A percentile compares a stretch with the other conserved stretches of the same genome.
Conservation (phyloP, 202 grass and related monocot species). For the Digitaria exilis region DNA sequence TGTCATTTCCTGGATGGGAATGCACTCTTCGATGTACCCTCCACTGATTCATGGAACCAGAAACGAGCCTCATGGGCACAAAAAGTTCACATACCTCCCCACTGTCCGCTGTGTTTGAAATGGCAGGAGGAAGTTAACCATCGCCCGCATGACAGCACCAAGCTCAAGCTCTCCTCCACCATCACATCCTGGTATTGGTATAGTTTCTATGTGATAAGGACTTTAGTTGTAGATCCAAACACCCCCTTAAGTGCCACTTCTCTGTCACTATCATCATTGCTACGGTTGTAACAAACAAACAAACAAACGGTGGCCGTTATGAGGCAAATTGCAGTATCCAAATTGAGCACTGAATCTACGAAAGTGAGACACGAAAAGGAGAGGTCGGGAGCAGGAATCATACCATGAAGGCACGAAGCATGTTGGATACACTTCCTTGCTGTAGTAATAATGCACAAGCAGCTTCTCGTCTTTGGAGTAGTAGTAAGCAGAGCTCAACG, state of each 20-base stretch:
- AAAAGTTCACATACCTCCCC: slow-evolving; percentile 38
- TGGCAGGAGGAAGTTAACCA: slow-evolving; percentile 34
- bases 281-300: not conserved
- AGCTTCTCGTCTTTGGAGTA: slow-evolving; percentile 99
- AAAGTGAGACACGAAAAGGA: not conserved
- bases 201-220: no score
- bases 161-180: slow-evolving; percentile 40
- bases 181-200: slow-evolving; percentile 28
- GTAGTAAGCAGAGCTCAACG: slow-evolving; percentile 91
- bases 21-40: not conserved
- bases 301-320: not conserved
- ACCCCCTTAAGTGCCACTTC: not conserved
- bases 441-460: slow-evolving; percentile 76
- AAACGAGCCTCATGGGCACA: not conserved
- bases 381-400: not conserved
- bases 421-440: slow-evolving; percentile 79
- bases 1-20: no score
- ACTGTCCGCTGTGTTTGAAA: slow-evolving; percentile 34
- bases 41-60: slow-evolving; percentile 7
- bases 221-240: no score
- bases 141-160: slow-evolving; percentile 38
- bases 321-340: slow-evolving; percentile 5
- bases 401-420: slow-evolving; percentile 95
- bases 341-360: not conserved
- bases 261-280: not conserved